phyloP scores from a whole-genome alignment of 2,329 filamentous ascomycete species.

The Fusarium sacchari region DNA sequence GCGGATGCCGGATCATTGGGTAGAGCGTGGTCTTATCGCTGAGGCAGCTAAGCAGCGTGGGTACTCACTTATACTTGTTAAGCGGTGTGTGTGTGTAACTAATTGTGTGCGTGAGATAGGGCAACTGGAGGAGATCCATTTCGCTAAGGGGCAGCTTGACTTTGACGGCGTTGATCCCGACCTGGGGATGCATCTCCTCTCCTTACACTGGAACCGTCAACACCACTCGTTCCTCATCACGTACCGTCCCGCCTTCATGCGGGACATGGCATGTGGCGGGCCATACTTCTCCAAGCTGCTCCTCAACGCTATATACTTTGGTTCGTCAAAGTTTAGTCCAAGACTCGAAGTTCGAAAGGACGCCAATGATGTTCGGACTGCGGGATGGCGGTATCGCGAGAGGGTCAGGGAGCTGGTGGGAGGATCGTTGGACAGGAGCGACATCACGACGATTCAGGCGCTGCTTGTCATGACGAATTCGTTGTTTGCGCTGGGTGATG shows the following conservation, averaged over 20 bases:
- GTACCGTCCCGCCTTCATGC: slow-evolving; percentile 64
- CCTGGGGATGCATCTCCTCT: slow-evolving; percentile 60
- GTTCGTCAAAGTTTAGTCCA: slow-evolving; percentile 55
- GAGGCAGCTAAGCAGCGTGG: slow-evolving; percentile 36
- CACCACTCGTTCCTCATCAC: slow-evolving; percentile 57
- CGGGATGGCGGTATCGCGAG: slow-evolving; percentile 59
- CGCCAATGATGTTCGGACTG: slow-evolving; percentile 56
- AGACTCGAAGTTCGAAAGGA: slow-evolving; percentile 57
- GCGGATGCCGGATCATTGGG: slow-evolving; percentile 51
- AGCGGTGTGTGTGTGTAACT: not conserved
- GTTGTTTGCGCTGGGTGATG: slow-evolving; percentile 60
- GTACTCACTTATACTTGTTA: slow-evolving; percentile 12
- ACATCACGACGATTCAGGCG: slow-evolving; percentile 65
- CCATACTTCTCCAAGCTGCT: slow-evolving; percentile 67
- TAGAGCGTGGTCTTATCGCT: slow-evolving; percentile 53
- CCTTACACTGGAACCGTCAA: slow-evolving; percentile 64
- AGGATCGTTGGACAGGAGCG: slow-evolving; percentile 57
- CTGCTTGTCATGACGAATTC: slow-evolving; percentile 62
- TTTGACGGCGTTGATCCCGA: slow-evolving; percentile 66
- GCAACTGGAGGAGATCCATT: slow-evolving; percentile 61
- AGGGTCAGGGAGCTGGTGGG: slow-evolving; percentile 59
- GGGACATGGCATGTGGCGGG: slow-evolving; percentile 62
- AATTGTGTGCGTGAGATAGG: slow-evolving; percentile 35
- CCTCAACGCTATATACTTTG: slow-evolving; percentile 64
- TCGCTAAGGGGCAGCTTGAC: slow-evolving; percentile 57